Evolutionary conservation across 1,284 basidiomycete species (phyloP), one percentile per base, ranked within the genome.

Genomic region (Leccinum variabile): DNA sequence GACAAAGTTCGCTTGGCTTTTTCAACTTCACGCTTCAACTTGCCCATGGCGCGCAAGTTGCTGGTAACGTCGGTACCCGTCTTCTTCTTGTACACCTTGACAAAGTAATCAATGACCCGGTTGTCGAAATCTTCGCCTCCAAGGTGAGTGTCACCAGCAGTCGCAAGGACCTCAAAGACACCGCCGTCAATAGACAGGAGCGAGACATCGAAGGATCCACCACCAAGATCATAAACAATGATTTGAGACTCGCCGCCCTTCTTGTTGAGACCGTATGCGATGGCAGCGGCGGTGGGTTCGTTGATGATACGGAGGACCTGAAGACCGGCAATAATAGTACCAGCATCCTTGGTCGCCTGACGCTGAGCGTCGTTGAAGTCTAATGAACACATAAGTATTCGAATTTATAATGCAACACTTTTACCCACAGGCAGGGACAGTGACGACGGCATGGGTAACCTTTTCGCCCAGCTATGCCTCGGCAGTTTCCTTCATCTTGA

Each of bases 101-200:
- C 84, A 74, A 97, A 86, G 84, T 95, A 89, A 67, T 97, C 92
- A 70, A 97, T 95, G 66, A 97, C 28, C 86, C 61, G 91, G 85
- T 98, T 97, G 80, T 98, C 96, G 77, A 98, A 98, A 82, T 98
- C 97, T 82, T 98, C 97, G 80, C 97, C 97, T 84, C 97, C 97
- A 67, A 98, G 91, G 78, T 98, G 97, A 66, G 97, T 98, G 81
- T 99, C 96, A 85, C 96, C 96, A 65, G 96, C 95, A 63, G 96
- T 98, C 60, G 97, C 95, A 71, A 97, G 82, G 62, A 98, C 97
- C 80, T 98, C 97, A 73, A 99, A 99, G 76, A 98, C 95, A 76
- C 96, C 97, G 70, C 97, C 95, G 76, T 98, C 95, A 78, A 98
- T 98, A 58, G 95, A 95, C 46, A 98, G 87, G 65, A 98, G 92